Conservation (phyloP, 164 flowering plant species). For the Vitis rupestris region DNA sequence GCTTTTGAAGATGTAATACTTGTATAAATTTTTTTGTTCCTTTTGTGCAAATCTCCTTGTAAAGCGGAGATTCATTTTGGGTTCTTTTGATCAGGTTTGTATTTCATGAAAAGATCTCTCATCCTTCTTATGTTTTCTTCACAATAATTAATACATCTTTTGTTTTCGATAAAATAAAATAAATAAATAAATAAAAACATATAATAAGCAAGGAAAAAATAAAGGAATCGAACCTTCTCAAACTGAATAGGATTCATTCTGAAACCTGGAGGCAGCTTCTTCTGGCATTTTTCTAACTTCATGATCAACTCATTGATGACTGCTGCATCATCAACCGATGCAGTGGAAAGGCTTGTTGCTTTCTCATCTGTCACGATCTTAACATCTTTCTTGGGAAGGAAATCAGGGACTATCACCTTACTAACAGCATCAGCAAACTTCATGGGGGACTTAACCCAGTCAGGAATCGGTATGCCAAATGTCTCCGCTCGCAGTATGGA, state of each 20-base stretch:
- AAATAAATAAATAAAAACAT: too few relatives aligned
- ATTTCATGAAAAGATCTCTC: too few relatives aligned
- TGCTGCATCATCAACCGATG: conserved; percentile 73
- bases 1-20: too few relatives aligned
- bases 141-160: too few relatives aligned
- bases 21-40: too few relatives aligned
- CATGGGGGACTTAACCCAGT: conserved; percentile 56
- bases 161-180: too few relatives aligned
- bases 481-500: conserved; percentile 75
- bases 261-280: conserved; percentile 52
- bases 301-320: conserved; percentile 54
- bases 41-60: too few relatives aligned
- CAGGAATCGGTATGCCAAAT: conserved; percentile 73
- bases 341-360: conserved; percentile 53
- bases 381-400: conserved; percentile 66
- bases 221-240: conserved; percentile 58
- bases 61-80: too few relatives aligned
- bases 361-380: conserved; percentile 82
- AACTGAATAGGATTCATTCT: conserved; percentile 82
- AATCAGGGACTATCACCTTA: conserved; percentile 71
- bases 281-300: conserved; percentile 47
- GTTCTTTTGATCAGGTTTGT: too few relatives aligned
- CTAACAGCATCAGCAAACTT: conserved; percentile 57
- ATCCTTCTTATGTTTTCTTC: too few relatives aligned
- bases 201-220: too few relatives aligned